These are phyloP conservation scores for Fusarium nematophilum DNA, from an alignment of 2,329 filamentous ascomycete genomes.

Conservation along the genomic window DNA sequence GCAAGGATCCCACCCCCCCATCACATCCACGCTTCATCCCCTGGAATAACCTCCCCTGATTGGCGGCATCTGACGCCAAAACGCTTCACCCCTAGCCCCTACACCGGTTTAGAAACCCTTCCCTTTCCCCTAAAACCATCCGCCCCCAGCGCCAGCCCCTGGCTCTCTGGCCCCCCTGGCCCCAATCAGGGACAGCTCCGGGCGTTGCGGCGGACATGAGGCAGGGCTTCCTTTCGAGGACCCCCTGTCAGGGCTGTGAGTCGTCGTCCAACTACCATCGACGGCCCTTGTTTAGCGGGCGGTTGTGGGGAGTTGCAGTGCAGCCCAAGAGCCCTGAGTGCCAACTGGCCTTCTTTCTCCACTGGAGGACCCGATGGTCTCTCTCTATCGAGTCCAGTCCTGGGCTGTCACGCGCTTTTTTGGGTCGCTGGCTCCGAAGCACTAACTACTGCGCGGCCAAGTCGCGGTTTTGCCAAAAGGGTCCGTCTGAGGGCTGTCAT, in stretches of 20 bases:
- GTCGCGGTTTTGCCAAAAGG: slow-evolving; percentile 33
- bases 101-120: not conserved
- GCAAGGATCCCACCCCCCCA: slow-evolving; percentile 35
- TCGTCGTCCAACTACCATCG: slow-evolving; percentile 19
- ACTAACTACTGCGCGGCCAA: slow-evolving; percentile 41
- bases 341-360: slow-evolving; percentile 34
- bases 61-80: slow-evolving; percentile 40
- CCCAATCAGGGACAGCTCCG: too few species aligned
- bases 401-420: slow-evolving; percentile 41
- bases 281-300: slow-evolving; percentile 19
- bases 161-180: slow-evolving; percentile 33
- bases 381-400: too few species aligned
- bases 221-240: too few species aligned
- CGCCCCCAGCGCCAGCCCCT: slow-evolving; percentile 6
- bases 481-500: slow-evolving; percentile 21
- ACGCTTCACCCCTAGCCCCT: slow-evolving; percentile 21
- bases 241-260: slow-evolving; percentile 25
- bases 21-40: slow-evolving; percentile 36
- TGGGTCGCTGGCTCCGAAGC: slow-evolving; percentile 25
- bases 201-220: too few species aligned
- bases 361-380: too few species aligned
- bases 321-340: not conserved
- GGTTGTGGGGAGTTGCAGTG: slow-evolving; percentile 19
- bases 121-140: not conserved
- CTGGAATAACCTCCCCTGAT: slow-evolving; percentile 37